phyloP scores from a whole-genome alignment of 306 rosid genomes.

The Cucumis sativus region DNA sequence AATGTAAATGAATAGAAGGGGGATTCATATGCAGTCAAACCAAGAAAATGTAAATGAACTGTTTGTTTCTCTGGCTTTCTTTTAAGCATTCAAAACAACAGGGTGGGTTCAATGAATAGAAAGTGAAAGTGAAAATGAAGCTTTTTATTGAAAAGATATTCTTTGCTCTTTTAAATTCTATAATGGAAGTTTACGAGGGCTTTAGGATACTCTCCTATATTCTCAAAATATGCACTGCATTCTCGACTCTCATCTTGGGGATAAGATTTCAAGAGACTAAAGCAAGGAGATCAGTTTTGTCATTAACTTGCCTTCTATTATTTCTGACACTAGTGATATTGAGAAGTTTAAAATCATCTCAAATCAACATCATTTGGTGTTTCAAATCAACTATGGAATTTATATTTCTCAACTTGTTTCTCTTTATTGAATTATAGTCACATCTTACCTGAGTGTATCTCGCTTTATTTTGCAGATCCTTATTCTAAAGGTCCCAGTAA shows the following conservation, averaged over 20 bases:
- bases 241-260: not conserved
- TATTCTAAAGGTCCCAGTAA: slow-evolving; percentile 61
- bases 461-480: slow-evolving; percentile 51
- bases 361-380: not conserved
- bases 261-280: not conserved
- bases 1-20: not conserved
- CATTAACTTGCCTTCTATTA: not conserved
- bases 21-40: not conserved
- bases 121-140: not conserved
- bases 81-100: not conserved
- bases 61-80: not conserved
- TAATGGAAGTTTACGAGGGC: not conserved
- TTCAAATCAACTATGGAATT: not conserved
- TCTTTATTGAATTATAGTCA: not conserved
- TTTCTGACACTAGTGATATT: not conserved
- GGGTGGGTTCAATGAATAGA: not conserved
- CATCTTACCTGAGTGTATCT: slow-evolving; percentile 6
- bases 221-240: not conserved
- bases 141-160: not conserved
- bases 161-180: not conserved
- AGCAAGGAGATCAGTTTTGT: not conserved
- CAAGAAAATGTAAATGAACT: not conserved
- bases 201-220: not conserved
- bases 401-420: not conserved
- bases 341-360: not conserved